These are phyloP conservation scores for Naganishia sp. DNA, from an alignment of 1,284 basidiomycete genomes.

Conservation along the genomic window DNA sequence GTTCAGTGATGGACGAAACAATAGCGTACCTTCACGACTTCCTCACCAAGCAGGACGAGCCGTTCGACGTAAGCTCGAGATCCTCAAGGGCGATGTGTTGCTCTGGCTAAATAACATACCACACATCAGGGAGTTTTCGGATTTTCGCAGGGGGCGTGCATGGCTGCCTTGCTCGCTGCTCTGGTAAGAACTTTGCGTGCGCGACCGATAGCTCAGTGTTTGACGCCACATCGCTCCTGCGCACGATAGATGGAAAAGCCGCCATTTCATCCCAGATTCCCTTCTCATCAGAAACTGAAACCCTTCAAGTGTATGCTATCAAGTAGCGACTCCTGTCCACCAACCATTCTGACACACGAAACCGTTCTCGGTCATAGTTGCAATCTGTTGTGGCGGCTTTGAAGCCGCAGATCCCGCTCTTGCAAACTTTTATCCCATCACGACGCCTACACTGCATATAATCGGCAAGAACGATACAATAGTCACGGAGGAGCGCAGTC, in stretches of 20 bases:
- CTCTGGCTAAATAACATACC: constrained; percentile 27
- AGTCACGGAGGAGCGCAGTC: constrained; percentile 70
- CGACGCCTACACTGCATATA: constrained; percentile 76
- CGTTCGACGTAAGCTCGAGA: constrained; percentile 53
- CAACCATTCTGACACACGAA: constrained; percentile 43
- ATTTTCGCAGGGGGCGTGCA: constrained; percentile 80
- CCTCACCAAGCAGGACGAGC: constrained; percentile 49
- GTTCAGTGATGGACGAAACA: constrained; percentile 64
- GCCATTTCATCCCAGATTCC: constrained; percentile 64
- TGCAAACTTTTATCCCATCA: constrained; percentile 54
- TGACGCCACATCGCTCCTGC: constrained; percentile 9
- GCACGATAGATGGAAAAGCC: constrained; percentile 60
- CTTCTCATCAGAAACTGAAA: constrained; percentile 62
- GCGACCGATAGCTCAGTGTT: background rate
- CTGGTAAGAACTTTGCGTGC: constrained; percentile 57
- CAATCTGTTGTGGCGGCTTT: constrained; percentile 60
- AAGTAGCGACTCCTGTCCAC: constrained; percentile 1
- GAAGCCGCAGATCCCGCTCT: constrained; percentile 55
- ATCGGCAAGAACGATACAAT: constrained; percentile 78
- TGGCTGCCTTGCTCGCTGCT: constrained; percentile 72
- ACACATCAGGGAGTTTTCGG: constrained; percentile 74
- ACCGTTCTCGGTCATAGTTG: constrained; percentile 54
- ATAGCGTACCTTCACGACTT: constrained; percentile 55
- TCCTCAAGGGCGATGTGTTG: background rate
- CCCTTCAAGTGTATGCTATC: constrained; percentile 61